Conservation (phyloP, 2,329 filamentous ascomycete species). For the Hymenoscyphus albidus region DNA sequence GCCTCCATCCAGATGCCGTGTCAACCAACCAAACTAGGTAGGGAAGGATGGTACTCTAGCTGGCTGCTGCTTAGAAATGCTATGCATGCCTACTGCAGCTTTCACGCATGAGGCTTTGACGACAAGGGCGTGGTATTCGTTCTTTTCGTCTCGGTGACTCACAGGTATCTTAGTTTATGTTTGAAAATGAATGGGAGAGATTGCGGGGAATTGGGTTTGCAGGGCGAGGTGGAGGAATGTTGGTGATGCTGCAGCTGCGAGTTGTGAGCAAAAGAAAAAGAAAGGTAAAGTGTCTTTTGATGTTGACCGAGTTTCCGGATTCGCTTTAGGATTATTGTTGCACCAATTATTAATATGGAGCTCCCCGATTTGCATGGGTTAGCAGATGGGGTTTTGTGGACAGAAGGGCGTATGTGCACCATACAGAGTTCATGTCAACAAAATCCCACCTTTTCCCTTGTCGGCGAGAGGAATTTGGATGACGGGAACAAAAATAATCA, state of each 20-base stretch:
- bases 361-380: background rate
- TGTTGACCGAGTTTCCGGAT: background rate
- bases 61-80: background rate
- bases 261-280: background rate
- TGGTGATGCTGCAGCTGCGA: background rate
- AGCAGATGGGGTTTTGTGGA: background rate
- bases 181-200: background rate
- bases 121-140: background rate
- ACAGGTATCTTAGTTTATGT: background rate
- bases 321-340: background rate
- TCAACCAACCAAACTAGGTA: background rate
- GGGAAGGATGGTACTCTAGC: background rate
- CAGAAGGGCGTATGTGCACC: background rate
- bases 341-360: background rate
- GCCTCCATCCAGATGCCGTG: background rate
- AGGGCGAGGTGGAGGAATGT: background rate
- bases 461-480: background rate
- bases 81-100: background rate
- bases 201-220: background rate
- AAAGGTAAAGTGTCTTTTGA: background rate
- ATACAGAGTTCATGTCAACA: background rate
- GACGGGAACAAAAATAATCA: background rate
- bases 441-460: background rate
- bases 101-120: background rate
- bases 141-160: background rate